Evolutionary conservation across 2,329 filamentous ascomycete genomes (phyloP), one percentile per base, ranked within the genome.

Genomic region (Coniella lustricola): DNA sequence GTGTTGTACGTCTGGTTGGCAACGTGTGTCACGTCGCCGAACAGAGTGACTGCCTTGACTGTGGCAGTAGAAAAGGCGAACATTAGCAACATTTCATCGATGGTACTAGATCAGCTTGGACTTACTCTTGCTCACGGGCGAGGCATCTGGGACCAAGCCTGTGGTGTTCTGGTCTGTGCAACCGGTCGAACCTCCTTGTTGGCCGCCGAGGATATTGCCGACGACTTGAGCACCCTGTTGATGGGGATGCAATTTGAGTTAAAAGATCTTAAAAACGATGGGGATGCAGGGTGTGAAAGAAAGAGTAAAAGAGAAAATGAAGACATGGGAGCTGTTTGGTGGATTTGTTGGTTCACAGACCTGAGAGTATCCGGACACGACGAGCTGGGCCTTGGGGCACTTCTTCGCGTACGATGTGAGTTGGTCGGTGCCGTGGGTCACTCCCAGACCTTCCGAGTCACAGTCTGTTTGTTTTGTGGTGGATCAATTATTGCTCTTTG

Each of bases 1-100:
- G 41, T 45, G 36, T 53, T 53, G 16, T 53, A 50, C n/a, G 51
- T 44, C 22, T 53, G 51, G 45, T 50, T 46, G 4, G 35, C 51
- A 9, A 35, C 31, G 10, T 53, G 51, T 7, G 42, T 49, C 17
- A 53, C 48, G 7, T 53, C 51, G 8, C 51, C 51, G 16, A 51
- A 53, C 7, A 53, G 25, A 5, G 47, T 32, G 35, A 40, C 46
- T 13, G 46, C 50, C 14, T 20, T 43, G 32, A 52, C 38, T 31
- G n/a, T 25, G n/a, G 10, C 7, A 10, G n/a, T 31, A 16, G 21
- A 16, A 13, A 25, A 29, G 9, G 25, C 20, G 4, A 16, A 21
- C 7, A 22, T n/a, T 18, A 36, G n/a, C 34, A n/a, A 17, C 12
- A 2, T n/a, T n/a, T n/a, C n/a, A n/a, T n/a, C n/a, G n/a, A n/a